Conservation (phyloP, 495 filamentous ascomycete species). For the Penicillium diatomitis region DNA sequence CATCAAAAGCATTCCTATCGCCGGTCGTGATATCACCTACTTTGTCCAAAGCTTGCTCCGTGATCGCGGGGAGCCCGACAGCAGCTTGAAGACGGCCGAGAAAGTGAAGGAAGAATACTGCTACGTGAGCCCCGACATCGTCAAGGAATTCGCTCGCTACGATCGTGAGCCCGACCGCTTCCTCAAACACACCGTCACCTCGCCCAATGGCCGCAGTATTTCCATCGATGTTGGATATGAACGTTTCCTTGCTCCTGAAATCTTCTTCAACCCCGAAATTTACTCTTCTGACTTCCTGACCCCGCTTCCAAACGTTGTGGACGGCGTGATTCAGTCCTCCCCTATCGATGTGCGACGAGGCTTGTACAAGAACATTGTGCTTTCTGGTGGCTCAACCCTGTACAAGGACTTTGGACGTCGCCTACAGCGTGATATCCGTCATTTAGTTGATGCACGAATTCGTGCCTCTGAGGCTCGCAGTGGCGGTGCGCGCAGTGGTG, state of each 20-base stretch:
- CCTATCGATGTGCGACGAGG: slow-evolving; percentile 95
- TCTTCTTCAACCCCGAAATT: slow-evolving; percentile 99
- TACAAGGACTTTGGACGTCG: slow-evolving; percentile 97
- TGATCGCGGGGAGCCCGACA: slow-evolving; percentile 93
- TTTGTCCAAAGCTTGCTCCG: slow-evolving; percentile 94
- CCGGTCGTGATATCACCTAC: slow-evolving; percentile 94
- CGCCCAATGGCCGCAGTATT: slow-evolving; percentile 78
- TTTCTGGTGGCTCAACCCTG: slow-evolving; percentile 91
- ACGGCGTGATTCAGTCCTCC: slow-evolving; percentile 92
- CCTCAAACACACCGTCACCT: slow-evolving; percentile 74
- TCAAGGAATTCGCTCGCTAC: slow-evolving; percentile 91
- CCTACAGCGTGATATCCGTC: slow-evolving; percentile 91
- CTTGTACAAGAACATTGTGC: slow-evolving; percentile 98
- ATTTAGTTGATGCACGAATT: slow-evolving; percentile 86
- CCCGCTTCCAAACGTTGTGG: slow-evolving; percentile 85
- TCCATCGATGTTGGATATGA: slow-evolving; percentile 94
- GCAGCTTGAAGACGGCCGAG: slow-evolving; percentile 92
- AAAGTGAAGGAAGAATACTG: slow-evolving; percentile 97
- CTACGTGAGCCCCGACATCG: slow-evolving; percentile 96
- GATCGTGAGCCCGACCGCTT: slow-evolving; percentile 88
- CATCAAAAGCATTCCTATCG: slow-evolving; percentile 97
- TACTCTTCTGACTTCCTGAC: slow-evolving; percentile 98
- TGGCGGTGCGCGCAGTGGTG: slow-evolving; percentile 70
- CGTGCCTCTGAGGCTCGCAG: slow-evolving; percentile 84
- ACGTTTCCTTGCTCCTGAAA: slow-evolving; percentile 94